Evolutionary conservation across 257 asterid genomes (phyloP).

Genomic region (Pogostemon cablin): DNA sequence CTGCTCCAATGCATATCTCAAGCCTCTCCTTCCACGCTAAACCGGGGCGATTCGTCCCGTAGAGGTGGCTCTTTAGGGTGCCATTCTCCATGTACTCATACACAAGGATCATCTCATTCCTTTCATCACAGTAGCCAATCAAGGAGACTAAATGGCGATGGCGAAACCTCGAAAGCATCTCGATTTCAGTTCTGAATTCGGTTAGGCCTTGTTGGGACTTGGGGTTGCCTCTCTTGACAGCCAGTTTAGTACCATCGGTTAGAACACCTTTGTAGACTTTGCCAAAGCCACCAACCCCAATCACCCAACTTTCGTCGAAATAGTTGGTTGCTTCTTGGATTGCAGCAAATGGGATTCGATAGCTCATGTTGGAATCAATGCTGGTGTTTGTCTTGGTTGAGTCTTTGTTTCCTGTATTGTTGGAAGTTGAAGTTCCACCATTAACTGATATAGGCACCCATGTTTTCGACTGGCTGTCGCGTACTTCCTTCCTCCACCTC

Average conservation of each 20-base stretch:
- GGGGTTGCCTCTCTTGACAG: conserved; percentile 82
- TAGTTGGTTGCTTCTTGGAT: conserved; percentile 69
- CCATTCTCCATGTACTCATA: conserved; percentile 90
- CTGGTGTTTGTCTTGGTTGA: conserved; percentile 61
- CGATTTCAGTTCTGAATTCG: conserved; percentile 82
- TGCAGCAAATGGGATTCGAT: conserved; percentile 77
- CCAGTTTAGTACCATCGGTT: conserved; percentile 67
- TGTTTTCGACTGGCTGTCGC: conserved; percentile 55
- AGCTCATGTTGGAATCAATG: conserved; percentile 58
- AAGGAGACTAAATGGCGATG: conserved; percentile 83
- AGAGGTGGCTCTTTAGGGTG: conserved; percentile 72
- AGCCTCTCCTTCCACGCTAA: conserved; percentile 82
- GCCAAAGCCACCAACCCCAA: conserved; percentile 89
- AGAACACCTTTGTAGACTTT: conserved; percentile 79
- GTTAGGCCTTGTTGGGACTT: conserved; percentile 76
- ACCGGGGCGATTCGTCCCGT: conserved; percentile 57
- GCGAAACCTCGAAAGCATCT: conserved; percentile 84
- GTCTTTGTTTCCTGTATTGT: conserved; percentile 69
- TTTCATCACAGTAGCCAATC: conserved; percentile 83
- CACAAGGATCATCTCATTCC: conserved; percentile 74
- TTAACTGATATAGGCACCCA: conserved; percentile 71
- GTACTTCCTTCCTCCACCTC: conserved; percentile 49
- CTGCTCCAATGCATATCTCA: conserved; percentile 83
- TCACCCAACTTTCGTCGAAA: conserved; percentile 72
- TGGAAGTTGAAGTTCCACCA: conserved; percentile 49